phyloP scores from a whole-genome alignment of 75 land plant species.

The Selaginella tamariscina region DNA sequence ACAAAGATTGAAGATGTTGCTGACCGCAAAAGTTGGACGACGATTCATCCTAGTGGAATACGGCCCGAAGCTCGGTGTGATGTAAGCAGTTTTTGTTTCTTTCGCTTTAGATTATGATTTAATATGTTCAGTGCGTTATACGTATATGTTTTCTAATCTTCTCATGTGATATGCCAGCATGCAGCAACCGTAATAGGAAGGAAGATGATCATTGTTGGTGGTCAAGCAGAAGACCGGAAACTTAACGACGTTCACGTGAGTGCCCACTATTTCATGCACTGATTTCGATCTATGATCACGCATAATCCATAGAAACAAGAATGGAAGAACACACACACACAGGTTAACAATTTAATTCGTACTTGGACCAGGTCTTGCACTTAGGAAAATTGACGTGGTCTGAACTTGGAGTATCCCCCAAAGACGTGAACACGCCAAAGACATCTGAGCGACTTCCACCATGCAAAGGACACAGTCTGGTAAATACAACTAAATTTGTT shows the following conservation, averaged over 20 bases:
- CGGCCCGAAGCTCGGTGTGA: constrained; percentile 64
- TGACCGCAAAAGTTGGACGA: constrained; percentile 39
- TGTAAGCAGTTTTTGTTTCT: too few relatives aligned
- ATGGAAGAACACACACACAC: not conserved
- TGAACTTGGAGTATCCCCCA: constrained; percentile 25
- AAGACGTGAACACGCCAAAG: too few relatives aligned
- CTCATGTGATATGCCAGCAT: constrained; percentile 44
- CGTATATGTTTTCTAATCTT: too few relatives aligned
- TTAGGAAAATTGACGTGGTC: constrained; percentile 69
- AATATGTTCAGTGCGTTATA: too few relatives aligned
- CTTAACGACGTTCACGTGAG: constrained; percentile 77
- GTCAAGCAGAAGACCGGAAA: constrained; percentile 54
- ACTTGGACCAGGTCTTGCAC: constrained; percentile 47
- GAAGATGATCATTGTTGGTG: constrained; percentile 92
- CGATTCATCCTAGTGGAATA: constrained; percentile 40
- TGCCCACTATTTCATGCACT: too few relatives aligned
- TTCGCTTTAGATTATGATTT: too few relatives aligned
- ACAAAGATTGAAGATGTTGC: constrained; percentile 11
- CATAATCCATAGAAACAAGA: too few relatives aligned
- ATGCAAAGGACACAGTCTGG: constrained; percentile 93
- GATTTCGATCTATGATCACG: too few relatives aligned
- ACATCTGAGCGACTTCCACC: constrained; percentile 55
- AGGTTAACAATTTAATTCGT: not conserved
- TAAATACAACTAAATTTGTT: constrained; percentile 20
- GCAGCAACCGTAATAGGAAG: constrained; percentile 87